phyloP scores from a whole-genome alignment of 192 early-diverging fungal genomes.

The Phlyctochytrium planicorne region DNA sequence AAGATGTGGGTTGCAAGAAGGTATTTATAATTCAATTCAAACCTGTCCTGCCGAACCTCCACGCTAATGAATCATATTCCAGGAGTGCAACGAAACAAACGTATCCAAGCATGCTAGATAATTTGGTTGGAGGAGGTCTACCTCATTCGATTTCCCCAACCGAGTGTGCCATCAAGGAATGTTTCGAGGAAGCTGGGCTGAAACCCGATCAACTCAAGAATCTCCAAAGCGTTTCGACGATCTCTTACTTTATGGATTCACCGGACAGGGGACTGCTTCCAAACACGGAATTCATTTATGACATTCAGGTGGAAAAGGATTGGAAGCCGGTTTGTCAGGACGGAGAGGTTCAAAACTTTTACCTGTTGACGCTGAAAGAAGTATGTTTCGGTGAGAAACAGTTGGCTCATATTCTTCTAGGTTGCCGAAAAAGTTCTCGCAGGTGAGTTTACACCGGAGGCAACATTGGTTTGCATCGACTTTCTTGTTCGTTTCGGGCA shows the following conservation, averaged over 20 bases:
- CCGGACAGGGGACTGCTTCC: conserved; percentile 61
- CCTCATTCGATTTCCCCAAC: conserved; percentile 53
- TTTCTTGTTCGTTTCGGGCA: conserved; percentile 80
- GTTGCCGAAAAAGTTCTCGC: conserved; percentile 34
- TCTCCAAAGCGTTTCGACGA: conserved; percentile 55
- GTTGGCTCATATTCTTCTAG: conserved; percentile 8
- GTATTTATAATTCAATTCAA: conserved; percentile 21
- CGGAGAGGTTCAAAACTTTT: conserved; percentile 82
- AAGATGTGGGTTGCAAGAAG: conserved; percentile 90
- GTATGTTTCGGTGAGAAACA: conserved; percentile 29
- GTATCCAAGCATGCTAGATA: conserved; percentile 75
- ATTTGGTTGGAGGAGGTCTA: conserved; percentile 63
- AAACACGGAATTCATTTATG: conserved; percentile 85
- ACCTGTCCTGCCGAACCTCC: not conserved
- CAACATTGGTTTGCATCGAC: conserved; percentile 75
- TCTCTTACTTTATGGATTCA: conserved; percentile 68
- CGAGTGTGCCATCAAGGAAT: conserved; percentile 82
- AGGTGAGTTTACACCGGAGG: conserved; percentile 80
- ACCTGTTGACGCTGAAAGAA: conserved; percentile 67
- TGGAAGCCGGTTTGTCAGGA: conserved; percentile 60
- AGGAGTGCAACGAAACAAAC: conserved; percentile 71
- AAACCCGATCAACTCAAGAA: conserved; percentile 49
- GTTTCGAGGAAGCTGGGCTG: conserved; percentile 85
- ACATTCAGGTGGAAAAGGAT: conserved; percentile 70
- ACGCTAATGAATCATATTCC: too few relatives aligned